Conservation (phyloP, 768 basidiomycete species). For the Daedaleopsis nitida region DNA sequence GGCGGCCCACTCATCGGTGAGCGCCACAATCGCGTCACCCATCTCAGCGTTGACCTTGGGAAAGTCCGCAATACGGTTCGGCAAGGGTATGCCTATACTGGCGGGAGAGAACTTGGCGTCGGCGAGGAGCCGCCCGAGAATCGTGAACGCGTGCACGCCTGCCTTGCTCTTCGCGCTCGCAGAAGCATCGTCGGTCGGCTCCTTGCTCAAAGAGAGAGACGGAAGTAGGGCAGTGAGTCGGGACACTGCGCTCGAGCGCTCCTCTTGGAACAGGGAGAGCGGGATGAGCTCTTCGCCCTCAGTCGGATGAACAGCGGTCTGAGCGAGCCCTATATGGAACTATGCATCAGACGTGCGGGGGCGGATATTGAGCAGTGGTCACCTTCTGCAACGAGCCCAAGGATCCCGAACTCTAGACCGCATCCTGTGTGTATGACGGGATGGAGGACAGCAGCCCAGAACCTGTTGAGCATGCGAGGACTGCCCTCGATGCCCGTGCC, state of each 20-base stretch:
- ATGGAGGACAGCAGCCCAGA: constrained; percentile 59
- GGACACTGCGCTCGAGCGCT: neutral
- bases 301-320: constrained; percentile 50
- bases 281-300: constrained; percentile 39
- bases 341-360: neutral
- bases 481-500: constrained; percentile 29
- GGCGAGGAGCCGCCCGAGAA: constrained; percentile 55
- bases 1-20: constrained; percentile 26
- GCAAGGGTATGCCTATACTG: constrained; percentile 9
- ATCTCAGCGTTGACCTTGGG: constrained; percentile 9
- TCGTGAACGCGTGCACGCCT: constrained; percentile 48
- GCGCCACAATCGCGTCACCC: constrained; percentile 19
- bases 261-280: constrained; percentile 24
- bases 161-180: neutral
- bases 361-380: neutral
- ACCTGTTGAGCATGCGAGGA: constrained; percentile 59
- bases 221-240: constrained; percentile 12
- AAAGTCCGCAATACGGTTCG: constrained; percentile 5
- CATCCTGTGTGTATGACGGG: constrained; percentile 66
- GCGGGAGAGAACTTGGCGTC: constrained; percentile 39
- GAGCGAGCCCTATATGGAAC: constrained; percentile 47
- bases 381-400: constrained; percentile 69
- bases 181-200: neutral
- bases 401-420: constrained; percentile 62
- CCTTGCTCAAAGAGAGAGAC: constrained; percentile 7